Evolutionary conservation across 176 grass and related monocot genomes (phyloP).

Genomic region (Juncus inflexus): DNA sequence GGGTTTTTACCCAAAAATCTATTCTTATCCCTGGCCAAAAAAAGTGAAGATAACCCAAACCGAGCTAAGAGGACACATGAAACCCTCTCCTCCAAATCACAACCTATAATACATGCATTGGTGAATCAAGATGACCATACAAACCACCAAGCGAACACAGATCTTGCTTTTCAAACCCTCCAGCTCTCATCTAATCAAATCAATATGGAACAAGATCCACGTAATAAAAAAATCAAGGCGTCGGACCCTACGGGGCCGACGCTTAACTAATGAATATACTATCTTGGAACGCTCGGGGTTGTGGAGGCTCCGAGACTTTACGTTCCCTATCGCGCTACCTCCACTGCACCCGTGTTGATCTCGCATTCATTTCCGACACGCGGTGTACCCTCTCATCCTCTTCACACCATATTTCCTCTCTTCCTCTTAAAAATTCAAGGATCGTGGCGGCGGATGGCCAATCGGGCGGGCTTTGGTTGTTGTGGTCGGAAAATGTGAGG

Average conservation of each 20-base stretch:
- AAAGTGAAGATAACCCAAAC: background rate
- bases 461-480: background rate
- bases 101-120: background rate
- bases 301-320: background rate
- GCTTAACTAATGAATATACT: background rate
- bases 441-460: background rate
- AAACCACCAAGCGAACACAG: background rate
- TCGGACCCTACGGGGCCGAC: background rate
- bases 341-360: background rate
- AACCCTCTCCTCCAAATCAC: background rate
- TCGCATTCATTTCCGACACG: background rate
- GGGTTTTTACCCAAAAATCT: background rate
- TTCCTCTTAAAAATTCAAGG: background rate
- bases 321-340: background rate
- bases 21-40: background rate
- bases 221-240: background rate
- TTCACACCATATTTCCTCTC: background rate
- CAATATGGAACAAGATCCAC: too few relatives aligned
- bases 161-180: background rate
- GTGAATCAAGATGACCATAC: too few relatives aligned
- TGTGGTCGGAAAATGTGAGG: background rate
- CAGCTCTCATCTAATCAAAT: background rate
- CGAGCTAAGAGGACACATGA: background rate
- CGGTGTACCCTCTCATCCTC: background rate
- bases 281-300: background rate